Conservation (phyloP, 331 rosid genomes). For the Cucumis variabilis region DNA sequence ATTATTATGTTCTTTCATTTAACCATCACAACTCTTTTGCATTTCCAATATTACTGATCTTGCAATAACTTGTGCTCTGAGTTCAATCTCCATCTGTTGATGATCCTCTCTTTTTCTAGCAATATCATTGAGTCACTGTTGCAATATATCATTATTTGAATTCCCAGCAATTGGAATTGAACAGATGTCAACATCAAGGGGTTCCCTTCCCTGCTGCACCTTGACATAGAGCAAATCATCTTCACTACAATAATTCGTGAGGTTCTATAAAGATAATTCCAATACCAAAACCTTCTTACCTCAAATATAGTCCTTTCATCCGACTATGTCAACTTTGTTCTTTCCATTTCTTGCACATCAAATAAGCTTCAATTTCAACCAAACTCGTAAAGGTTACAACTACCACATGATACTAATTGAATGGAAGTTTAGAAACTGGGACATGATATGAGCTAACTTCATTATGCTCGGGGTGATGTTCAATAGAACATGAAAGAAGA, state of each 20-base stretch:
- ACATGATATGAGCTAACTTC: background rate
- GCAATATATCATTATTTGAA: conserved; percentile 68
- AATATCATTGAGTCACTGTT: conserved; percentile 64
- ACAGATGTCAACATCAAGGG: conserved; percentile 82
- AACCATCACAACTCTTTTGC: conserved; percentile 45
- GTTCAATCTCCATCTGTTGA: conserved; percentile 77
- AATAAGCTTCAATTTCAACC: no score
- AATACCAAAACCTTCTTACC: conserved; percentile 63
- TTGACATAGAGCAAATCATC: conserved; percentile 62
- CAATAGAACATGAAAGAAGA: conserved; percentile 11
- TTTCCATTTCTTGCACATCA: conserved; percentile 66
- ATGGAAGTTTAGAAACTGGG: background rate
- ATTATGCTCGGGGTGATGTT: conserved; percentile 11
- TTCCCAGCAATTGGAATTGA: conserved; percentile 82
- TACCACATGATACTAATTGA: background rate
- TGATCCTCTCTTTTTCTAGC: conserved; percentile 83
- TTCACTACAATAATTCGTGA: conserved; percentile 46
- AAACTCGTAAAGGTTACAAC: conserved; percentile 17
- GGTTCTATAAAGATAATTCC: conserved; percentile 35
- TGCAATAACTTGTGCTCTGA: conserved; percentile 87
- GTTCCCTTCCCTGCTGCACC: conserved; percentile 99
- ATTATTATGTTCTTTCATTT: conserved; percentile 77
- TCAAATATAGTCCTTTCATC: conserved; percentile 95
- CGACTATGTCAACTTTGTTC: conserved; percentile 70
- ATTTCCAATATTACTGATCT: conserved; percentile 79